A percentile compares a stretch with the other conserved stretches of the same genome.
These are phyloP conservation scores for Passiflora organensis DNA, from an alignment of 345 rosid genomes.

Conservation along the genomic window DNA sequence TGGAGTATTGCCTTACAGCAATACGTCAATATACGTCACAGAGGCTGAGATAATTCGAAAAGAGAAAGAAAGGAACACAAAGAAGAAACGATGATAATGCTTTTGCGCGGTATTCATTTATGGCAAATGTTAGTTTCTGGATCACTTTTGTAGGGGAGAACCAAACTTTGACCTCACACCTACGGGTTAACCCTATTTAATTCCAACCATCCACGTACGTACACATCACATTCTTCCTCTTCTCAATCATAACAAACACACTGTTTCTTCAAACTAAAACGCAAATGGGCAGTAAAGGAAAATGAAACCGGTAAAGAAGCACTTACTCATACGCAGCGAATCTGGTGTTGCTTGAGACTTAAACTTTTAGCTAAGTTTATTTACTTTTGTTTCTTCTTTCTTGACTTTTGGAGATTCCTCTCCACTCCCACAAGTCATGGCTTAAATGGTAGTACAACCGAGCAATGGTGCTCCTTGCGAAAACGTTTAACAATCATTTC, in stretches of 20 bases:
- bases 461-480: no score
- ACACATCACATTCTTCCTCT: background rate
- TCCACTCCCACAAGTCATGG: background rate
- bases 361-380: background rate
- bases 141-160: background rate
- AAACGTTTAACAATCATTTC: no score
- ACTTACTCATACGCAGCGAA: no score
- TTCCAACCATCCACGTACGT: background rate
- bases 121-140: conserved; percentile 14
- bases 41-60: no score
- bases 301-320: background rate
- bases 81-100: no score
- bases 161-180: conserved; percentile 6
- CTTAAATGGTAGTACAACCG: background rate
- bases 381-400: no score
- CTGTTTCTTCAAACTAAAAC: background rate
- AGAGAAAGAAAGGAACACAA: no score
- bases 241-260: background rate
- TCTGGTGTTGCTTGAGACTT: background rate
- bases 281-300: background rate
- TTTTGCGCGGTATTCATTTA: conserved; percentile 7
- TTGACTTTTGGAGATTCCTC: background rate
- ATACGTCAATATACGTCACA: no score
- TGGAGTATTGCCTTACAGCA: no score
- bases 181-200: background rate